Conservation (phyloP, 1,284 basidiomycete species). For the Pisolithus thermaeus region DNA sequence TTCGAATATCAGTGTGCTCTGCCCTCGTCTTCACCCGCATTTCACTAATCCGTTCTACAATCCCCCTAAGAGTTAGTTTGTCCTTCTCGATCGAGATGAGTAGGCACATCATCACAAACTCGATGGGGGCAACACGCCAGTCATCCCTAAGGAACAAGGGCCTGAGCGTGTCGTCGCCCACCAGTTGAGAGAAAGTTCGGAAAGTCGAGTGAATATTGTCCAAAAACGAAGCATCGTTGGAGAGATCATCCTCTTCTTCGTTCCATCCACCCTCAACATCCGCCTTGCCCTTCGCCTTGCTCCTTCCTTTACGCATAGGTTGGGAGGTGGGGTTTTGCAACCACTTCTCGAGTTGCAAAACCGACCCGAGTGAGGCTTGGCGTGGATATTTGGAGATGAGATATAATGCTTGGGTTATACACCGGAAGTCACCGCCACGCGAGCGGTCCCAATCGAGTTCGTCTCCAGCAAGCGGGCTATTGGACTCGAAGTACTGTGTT, state of each 20-base stretch:
- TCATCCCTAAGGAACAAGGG: constrained; percentile 29
- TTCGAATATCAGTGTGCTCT: constrained; percentile 45
- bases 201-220: constrained; percentile 37
- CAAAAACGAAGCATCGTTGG: constrained; percentile 30
- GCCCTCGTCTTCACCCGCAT: constrained; percentile 48
- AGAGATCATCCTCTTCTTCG: constrained; percentile 15
- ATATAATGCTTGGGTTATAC: constrained; percentile 49
- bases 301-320: neutral
- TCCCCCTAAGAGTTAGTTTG: constrained; percentile 29
- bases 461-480: constrained; percentile 33
- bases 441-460: constrained; percentile 52
- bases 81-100: constrained; percentile 43
- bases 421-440: constrained; percentile 60
- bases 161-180: constrained; percentile 28
- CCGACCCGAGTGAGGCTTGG: constrained; percentile 28
- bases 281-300: neutral
- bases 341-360: constrained; percentile 51
- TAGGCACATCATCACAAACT: constrained; percentile 51
- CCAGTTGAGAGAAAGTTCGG: constrained; percentile 38
- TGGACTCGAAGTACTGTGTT: constrained; percentile 37
- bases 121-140: constrained; percentile 51
- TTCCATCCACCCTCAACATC: constrained; percentile 15
- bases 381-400: constrained; percentile 40
- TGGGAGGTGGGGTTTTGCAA: constrained; percentile 28
- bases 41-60: constrained; percentile 39